A percentile compares a stretch with the other conserved stretches of the same genome.
Evolutionary conservation across 768 basidiomycete genomes (phyloP).

Genomic region (Tricholoma sp.): DNA sequence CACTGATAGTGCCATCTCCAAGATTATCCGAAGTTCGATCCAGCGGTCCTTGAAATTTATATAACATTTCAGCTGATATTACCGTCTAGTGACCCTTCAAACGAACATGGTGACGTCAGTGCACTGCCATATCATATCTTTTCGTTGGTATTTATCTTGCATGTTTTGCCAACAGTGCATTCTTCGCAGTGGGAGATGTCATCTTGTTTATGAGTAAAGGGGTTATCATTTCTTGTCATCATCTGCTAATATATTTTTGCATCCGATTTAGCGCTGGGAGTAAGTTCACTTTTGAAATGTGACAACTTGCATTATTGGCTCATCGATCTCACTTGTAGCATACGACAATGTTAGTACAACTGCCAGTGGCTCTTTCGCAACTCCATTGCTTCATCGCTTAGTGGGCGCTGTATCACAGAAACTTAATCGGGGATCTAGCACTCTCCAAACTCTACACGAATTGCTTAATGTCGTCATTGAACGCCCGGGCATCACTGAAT

Average conservation of each 20-base stretch:
- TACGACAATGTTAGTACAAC: constrained; percentile 35
- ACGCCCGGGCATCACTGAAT: constrained; percentile 34
- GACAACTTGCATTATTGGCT: neutral
- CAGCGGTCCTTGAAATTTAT: too few relatives aligned
- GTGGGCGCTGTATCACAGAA: too few relatives aligned
- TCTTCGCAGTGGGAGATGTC: constrained; percentile 39
- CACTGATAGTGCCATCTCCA: neutral
- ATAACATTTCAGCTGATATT: neutral
- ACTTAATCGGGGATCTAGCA: constrained; percentile 45
- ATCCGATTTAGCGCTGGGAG: constrained; percentile 36
- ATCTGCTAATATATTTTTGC: constrained; percentile 10
- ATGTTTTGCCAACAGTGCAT: constrained; percentile 19
- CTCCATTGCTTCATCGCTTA: too few relatives aligned
- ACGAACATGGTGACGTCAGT: constrained; percentile 36
- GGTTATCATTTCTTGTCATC: neutral
- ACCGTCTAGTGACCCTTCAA: constrained; percentile 32
- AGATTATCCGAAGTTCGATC: neutral
- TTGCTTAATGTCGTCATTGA: constrained; percentile 43
- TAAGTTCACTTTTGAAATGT: neutral
- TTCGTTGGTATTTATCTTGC: neutral
- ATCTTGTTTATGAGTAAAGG: constrained; percentile 41
- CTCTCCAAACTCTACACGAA: constrained; percentile 47
- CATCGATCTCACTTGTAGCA: constrained; percentile 21
- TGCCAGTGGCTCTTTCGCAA: too few relatives aligned
- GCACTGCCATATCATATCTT: neutral